Evolutionary conservation across 163 green algal species (phyloP).

Genomic region (Scenedesmus sp.): DNA sequence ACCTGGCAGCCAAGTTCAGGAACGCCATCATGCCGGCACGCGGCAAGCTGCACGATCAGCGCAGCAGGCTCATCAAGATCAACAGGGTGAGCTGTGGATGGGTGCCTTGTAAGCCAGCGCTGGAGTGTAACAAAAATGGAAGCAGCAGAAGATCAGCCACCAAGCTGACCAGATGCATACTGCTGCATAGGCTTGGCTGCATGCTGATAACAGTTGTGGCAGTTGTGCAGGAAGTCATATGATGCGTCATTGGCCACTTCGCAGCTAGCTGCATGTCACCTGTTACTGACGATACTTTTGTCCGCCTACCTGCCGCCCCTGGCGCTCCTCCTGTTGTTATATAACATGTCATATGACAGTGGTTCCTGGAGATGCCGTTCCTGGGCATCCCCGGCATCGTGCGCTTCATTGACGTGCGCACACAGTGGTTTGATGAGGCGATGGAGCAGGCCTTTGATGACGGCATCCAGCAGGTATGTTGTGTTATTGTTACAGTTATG

Average conservation of each 20-base stretch:
- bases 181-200: background rate
- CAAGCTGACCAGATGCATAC: too few relatives aligned
- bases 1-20: slow-evolving; percentile 68
- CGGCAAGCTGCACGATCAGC: slow-evolving; percentile 35
- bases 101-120: too few relatives aligned
- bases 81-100: slow-evolving; percentile 27
- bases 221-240: too few relatives aligned
- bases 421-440: slow-evolving; percentile 79
- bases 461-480: slow-evolving; percentile 69
- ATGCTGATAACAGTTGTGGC: background rate
- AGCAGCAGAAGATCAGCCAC: background rate
- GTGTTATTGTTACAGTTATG: too few relatives aligned
- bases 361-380: slow-evolving; percentile 59
- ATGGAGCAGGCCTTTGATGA: slow-evolving; percentile 58
- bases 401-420: slow-evolving; percentile 84
- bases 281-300: background rate
- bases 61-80: slow-evolving; percentile 27
- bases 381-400: slow-evolving; percentile 70
- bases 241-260: too few relatives aligned
- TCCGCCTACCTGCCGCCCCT: background rate
- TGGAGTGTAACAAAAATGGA: background rate
- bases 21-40: slow-evolving; percentile 75
- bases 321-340: background rate
- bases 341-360: background rate
- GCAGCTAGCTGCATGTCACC: background rate